Evolutionary conservation across 345 rosid species (phyloP).

Genomic region (Gynandropsis gynandra): DNA sequence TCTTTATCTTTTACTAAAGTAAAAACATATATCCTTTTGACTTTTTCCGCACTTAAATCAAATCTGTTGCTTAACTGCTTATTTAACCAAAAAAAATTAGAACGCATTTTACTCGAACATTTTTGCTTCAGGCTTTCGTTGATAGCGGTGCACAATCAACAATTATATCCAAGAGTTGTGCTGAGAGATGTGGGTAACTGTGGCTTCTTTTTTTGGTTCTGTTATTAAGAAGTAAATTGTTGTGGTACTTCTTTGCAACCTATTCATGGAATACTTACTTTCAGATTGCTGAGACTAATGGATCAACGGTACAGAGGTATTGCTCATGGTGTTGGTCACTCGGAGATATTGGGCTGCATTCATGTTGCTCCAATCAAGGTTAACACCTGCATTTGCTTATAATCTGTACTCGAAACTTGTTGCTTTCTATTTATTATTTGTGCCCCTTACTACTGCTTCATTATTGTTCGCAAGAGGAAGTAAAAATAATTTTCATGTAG

Average conservation of each 20-base stretch:
- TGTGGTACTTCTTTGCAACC: conserved; percentile 1
- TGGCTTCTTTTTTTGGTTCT: conserved; percentile 3
- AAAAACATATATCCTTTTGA: background rate
- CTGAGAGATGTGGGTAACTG: conserved; percentile 87
- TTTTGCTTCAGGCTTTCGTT: conserved; percentile 74
- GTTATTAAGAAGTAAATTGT: background rate
- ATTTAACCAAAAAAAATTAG: conserved; percentile 1
- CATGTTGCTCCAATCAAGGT: conserved; percentile 99
- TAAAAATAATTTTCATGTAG: conserved; percentile 28
- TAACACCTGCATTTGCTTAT: background rate
- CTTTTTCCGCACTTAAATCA: background rate
- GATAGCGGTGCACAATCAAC: conserved; percentile 99
- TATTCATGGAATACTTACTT: conserved; percentile 16
- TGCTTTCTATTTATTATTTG: background rate
- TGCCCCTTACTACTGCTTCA: conserved; percentile 9
- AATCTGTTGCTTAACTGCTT: background rate
- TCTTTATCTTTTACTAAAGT: too few species aligned
- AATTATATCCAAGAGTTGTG: conserved; percentile 96
- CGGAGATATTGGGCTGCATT: conserved; percentile 94
- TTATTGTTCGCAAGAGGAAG: background rate
- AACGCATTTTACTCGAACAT: conserved; percentile 7
- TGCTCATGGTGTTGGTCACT: conserved; percentile 98
- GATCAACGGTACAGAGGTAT: conserved; percentile 88
- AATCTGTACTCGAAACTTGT: background rate
- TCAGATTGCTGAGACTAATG: conserved; percentile 82